Base-by-base conservation (phyloP, 2,329 filamentous ascomycete genomes). In the Colletotrichum chlorophyti region DNA sequence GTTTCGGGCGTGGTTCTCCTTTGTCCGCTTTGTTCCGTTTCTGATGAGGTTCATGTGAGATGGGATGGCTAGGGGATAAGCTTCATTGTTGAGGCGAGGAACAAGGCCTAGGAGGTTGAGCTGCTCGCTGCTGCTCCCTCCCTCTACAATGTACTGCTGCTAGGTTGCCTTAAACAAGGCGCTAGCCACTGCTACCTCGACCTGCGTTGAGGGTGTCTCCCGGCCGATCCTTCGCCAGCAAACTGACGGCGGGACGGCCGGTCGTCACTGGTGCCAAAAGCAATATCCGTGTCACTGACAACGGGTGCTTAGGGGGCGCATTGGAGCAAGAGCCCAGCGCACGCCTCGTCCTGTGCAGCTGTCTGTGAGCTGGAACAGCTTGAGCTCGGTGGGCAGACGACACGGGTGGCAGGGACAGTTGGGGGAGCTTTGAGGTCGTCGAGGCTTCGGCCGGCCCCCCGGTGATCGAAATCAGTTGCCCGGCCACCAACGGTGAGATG, bases 301-400 rank as follows among this genome's bases (percentile, higher is more conserved):
- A 43, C 27, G 17, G n/a, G n/a, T 12, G 17, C 42, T 19, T 37
- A 14, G 24, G 15, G 29, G 17, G 37, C 34, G 14, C 6, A n/a
- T 31, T 12, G 17, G 29, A 43, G 50, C n/a, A 17, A 26, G 26
- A 31, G 43, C 31, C 23, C 31, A 32, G 50, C 29, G 42, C 35
- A 49, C 43, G 43, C 50, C 55, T 27, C 55, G 35, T 43, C 38
- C 24, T 43, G 55, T 45, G 43, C 50, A 48, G 23, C 38, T 14
- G 50, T 54, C 42, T 34, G 35, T 45, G 49, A 37, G 41, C 23
- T 24, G n/a, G n/a, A n/a, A n/a, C n/a, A n/a, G n/a, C n/a, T n/a
- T n/a, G 42, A 48, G 41, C 35, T 37, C 15, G 24, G 38, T 32
- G 41, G 31, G 31, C 54, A 53, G 32, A 45, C 17, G 31, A 31